A percentile compares a stretch with the other conserved stretches of the same genome.
These are phyloP conservation scores for Arachnopeziza araneosa DNA, from an alignment of 2,329 filamentous ascomycete genomes.

Conservation along the genomic window DNA sequence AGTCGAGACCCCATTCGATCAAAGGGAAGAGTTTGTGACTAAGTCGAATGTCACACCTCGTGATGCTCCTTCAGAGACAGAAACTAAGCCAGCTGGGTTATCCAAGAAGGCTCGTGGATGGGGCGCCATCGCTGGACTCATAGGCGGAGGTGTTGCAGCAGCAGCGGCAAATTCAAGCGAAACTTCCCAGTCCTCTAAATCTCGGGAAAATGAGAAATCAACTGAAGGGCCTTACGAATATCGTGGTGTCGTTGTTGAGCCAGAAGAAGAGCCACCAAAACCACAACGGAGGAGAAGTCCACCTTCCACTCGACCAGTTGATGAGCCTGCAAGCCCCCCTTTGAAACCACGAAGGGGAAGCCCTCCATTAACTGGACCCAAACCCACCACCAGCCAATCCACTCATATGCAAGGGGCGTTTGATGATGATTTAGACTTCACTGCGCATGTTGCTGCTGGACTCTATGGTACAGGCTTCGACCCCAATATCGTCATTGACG, in stretches of 20 bases:
- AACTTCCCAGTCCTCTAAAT: conserved; percentile 15
- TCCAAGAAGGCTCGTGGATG: conserved; percentile 35
- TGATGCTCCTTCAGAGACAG: conserved; percentile 32
- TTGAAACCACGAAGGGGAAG: conserved; percentile 24
- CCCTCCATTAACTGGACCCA: conserved; percentile 52
- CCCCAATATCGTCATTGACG: conserved; percentile 62
- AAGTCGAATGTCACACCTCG: conserved; percentile 12
- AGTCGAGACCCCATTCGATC: conserved; percentile 45
- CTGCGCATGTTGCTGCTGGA: conserved; percentile 63
- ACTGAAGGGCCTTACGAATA: conserved; percentile 23
- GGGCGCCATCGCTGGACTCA: conserved; percentile 47
- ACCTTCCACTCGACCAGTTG: conserved; percentile 1
- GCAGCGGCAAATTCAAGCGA: conserved; percentile 22
- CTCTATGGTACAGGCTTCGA: conserved; percentile 66
- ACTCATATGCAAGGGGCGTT: conserved; percentile 60
- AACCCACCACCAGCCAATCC: conserved; percentile 36
- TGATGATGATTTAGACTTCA: conserved; percentile 62
- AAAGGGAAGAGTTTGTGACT: conserved; percentile 26
- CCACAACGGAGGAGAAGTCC: conserved; percentile 1
- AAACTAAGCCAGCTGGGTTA: conserved; percentile 13
- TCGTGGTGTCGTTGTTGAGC: conserved; percentile 22
- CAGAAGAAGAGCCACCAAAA: conserved; percentile 12
- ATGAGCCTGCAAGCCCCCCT: conserved; percentile 24
- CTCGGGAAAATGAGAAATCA: conserved; percentile 8
- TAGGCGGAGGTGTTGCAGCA: conserved; percentile 34